phyloP scores from a whole-genome alignment of 1,139 yeast species.

The Hyphopichia khmerensis region DNA sequence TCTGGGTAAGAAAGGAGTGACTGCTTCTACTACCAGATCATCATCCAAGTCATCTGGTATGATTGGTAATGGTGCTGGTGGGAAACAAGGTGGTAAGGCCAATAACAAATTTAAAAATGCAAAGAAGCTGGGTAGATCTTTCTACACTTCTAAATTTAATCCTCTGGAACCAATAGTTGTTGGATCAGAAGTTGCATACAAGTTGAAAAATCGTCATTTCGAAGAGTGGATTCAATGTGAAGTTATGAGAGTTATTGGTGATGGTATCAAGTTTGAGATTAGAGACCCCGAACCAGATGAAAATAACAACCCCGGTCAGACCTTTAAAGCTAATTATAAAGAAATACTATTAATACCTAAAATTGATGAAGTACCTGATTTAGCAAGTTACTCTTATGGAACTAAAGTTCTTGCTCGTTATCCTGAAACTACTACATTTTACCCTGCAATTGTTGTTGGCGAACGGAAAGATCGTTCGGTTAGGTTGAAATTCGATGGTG shows the following conservation, averaged over 20 bases:
- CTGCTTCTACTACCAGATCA: conserved; percentile 2
- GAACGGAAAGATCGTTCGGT: conserved; percentile 75
- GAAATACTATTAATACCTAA: conserved; percentile 69
- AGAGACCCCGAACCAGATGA: conserved; percentile 98
- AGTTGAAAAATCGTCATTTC: conserved; percentile 60
- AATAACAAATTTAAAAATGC: conserved; percentile 20
- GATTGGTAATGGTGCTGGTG: background rate
- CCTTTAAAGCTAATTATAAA: conserved; percentile 77
- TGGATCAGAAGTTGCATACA: conserved; percentile 88
- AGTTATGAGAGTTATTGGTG: conserved; percentile 73
- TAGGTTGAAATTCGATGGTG: conserved; percentile 88
- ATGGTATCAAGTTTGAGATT: conserved; percentile 79
- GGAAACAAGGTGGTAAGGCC: conserved; percentile 6
- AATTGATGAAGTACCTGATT: conserved; percentile 33
- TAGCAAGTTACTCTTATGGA: conserved; percentile 68
- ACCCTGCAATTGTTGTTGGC: conserved; percentile 89
- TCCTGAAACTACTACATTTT: conserved; percentile 97
- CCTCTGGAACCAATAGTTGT: conserved; percentile 60
- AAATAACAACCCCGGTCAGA: conserved; percentile 82
- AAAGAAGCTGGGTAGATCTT: conserved; percentile 40
- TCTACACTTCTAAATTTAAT: conserved; percentile 47
- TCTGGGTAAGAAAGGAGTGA: background rate
- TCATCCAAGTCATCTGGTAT: conserved; percentile 9
- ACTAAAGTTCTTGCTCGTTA: conserved; percentile 87
- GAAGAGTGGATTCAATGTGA: conserved; percentile 98